Conservation (phyloP, 345 rosid species). For the Camelina neglecta region DNA sequence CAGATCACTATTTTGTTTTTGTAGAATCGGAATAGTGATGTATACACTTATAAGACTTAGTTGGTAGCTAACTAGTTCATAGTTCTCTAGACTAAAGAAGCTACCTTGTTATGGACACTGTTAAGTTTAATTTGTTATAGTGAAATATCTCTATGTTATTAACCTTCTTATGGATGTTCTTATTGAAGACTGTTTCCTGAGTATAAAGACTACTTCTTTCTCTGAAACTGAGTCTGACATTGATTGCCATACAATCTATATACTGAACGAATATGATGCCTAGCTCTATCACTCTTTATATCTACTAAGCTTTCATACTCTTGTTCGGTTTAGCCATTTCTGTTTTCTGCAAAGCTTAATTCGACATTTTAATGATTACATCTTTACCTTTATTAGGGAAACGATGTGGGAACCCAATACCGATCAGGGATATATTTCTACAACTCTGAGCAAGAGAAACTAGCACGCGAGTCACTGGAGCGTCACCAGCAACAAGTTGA, state of each 20-base stretch:
- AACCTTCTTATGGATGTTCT: not conserved
- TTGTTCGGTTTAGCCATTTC: not conserved
- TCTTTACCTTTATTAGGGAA: slow-evolving; percentile 57
- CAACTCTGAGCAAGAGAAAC: slow-evolving; percentile 80
- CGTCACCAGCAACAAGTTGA: slow-evolving; percentile 62
- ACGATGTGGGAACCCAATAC: slow-evolving; percentile 91
- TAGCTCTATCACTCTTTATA: not conserved
- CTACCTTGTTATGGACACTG: too few species aligned
- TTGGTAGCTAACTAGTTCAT: too few species aligned
- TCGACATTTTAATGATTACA: not conserved
- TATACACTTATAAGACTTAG: too few species aligned
- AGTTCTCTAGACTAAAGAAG: too few species aligned
- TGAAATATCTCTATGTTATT: not conserved
- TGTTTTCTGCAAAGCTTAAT: not conserved
- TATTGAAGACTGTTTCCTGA: not conserved
- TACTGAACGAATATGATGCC: not conserved
- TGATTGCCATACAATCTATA: not conserved
- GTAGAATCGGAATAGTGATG: too few species aligned
- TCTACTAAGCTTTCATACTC: not conserved
- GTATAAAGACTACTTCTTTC: not conserved
- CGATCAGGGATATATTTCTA: slow-evolving; percentile 84
- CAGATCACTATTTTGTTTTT: not conserved
- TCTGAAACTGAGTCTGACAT: not conserved
- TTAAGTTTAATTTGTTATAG: not conserved
- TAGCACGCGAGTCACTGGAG: slow-evolving; percentile 69